These are phyloP conservation scores for Fusarium temperatum DNA, from an alignment of 2,329 filamentous ascomycete species.

Conservation along the genomic window DNA sequence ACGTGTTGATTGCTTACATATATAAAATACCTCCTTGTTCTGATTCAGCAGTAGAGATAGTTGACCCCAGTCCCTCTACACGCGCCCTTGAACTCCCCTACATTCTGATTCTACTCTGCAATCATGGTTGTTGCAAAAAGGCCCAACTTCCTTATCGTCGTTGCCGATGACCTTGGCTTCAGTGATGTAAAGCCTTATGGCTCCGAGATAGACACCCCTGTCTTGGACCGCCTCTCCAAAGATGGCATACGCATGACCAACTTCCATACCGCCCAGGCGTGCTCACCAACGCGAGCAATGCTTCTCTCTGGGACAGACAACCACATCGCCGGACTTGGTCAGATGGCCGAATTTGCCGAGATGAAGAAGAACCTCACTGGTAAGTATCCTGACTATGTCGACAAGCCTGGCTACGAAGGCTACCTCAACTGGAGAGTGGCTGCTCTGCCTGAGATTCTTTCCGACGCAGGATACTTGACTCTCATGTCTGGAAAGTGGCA, in stretches of 20 bases:
- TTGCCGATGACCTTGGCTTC: constrained; percentile 43
- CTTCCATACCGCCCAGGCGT: constrained; percentile 67
- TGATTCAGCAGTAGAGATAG: not conserved
- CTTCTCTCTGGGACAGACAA: constrained; percentile 68
- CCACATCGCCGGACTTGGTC: constrained; percentile 62
- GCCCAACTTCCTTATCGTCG: constrained; percentile 42
- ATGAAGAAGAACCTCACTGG: constrained; percentile 4
- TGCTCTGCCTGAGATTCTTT: constrained; percentile 42
- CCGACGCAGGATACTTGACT: constrained; percentile 45
- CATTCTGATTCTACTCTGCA: not conserved
- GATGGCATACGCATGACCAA: constrained; percentile 64
- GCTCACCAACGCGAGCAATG: constrained; percentile 67
- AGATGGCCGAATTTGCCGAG: constrained; percentile 55
- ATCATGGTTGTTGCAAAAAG: not conserved
- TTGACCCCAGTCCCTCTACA: not conserved
- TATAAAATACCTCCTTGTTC: not conserved
- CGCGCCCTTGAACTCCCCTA: accelerated
- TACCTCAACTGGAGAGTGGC: constrained; percentile 46
- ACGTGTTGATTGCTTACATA: not conserved
- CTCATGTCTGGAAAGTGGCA: constrained; percentile 47
- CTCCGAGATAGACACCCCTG: constrained; percentile 65
- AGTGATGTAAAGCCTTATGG: constrained; percentile 52
- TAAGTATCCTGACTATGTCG: constrained; percentile 2
- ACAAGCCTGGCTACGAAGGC: constrained; percentile 44
- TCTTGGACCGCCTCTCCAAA: constrained; percentile 59